These are phyloP conservation scores for Mycena kentingensis DNA, from an alignment of 768 basidiomycete species.

Conservation along the genomic window DNA sequence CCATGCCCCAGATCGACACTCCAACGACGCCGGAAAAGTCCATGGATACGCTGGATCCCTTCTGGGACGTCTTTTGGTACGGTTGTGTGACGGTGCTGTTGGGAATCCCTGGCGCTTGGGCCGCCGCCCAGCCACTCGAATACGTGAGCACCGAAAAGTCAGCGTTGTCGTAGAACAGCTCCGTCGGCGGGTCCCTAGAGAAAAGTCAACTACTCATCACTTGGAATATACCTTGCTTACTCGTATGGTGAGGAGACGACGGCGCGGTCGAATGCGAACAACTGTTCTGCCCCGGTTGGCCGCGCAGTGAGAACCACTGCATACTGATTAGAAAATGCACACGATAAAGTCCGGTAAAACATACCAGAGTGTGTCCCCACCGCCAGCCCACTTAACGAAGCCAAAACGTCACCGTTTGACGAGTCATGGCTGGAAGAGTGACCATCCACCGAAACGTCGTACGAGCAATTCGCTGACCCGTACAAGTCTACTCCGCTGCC, in stretches of 20 bases:
- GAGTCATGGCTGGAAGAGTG: background rate
- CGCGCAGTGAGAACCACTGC: background rate
- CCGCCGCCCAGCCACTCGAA: background rate
- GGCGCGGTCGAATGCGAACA: constrained; percentile 1
- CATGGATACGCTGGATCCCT: background rate
- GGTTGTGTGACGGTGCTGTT: constrained; percentile 1
- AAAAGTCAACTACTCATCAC: background rate
- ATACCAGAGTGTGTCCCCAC: background rate
- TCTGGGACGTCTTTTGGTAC: background rate
- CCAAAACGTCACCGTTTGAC: background rate
- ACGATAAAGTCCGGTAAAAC: no score
- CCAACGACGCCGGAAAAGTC: background rate
- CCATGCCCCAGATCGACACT: background rate
- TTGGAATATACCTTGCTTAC: background rate
- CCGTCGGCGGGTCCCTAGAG: background rate
- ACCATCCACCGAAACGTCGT: background rate
- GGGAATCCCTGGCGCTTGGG: background rate
- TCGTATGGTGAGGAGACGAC: background rate
- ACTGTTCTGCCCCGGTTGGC: background rate
- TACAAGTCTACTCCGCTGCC: constrained; percentile 1
- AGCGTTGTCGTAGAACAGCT: constrained; percentile 3
- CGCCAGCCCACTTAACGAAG: background rate
- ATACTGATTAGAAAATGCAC: background rate
- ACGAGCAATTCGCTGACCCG: constrained; percentile 1
- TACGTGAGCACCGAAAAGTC: background rate